Percentiles rank a stretch among this genome's conserved stretches.
Evolutionary conservation across 768 basidiomycete species (phyloP).

Genomic region (Boletus rex-veris): DNA sequence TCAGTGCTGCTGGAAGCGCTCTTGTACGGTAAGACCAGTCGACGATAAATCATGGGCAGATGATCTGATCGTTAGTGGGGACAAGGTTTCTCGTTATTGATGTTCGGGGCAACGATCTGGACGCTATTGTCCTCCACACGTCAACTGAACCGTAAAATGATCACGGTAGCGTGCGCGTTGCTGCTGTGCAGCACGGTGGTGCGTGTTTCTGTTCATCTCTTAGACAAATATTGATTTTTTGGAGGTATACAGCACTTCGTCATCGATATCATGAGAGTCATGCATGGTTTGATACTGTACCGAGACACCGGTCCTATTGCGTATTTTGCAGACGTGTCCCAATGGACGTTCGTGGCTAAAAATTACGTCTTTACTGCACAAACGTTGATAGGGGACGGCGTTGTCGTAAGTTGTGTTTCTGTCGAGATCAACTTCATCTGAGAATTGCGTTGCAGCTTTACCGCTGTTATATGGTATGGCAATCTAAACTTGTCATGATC

Average conservation of each 20-base stretch:
- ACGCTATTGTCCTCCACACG: neutral
- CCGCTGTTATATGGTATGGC: constrained; percentile 1
- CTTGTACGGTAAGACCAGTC: neutral
- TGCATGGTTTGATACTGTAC: neutral
- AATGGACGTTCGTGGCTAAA: constrained; percentile 23
- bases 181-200: neutral
- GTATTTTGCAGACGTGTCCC: neutral
- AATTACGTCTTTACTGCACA: constrained; percentile 15
- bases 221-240: neutral
- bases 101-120: neutral
- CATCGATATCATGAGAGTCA: neutral
- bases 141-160: neutral
- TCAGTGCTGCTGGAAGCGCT: neutral
- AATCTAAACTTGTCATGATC: neutral
- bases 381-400: constrained; percentile 22
- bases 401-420: constrained; percentile 15
- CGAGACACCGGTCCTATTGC: neutral
- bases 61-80: neutral
- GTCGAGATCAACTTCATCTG: neutral
- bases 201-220: neutral
- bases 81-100: neutral
- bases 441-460: neutral
- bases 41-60: neutral
- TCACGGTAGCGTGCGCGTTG: neutral
- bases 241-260: neutral